Evolutionary conservation across 78 protist species (phyloP).

Genomic region (Polysphondylium violaceum): DNA sequence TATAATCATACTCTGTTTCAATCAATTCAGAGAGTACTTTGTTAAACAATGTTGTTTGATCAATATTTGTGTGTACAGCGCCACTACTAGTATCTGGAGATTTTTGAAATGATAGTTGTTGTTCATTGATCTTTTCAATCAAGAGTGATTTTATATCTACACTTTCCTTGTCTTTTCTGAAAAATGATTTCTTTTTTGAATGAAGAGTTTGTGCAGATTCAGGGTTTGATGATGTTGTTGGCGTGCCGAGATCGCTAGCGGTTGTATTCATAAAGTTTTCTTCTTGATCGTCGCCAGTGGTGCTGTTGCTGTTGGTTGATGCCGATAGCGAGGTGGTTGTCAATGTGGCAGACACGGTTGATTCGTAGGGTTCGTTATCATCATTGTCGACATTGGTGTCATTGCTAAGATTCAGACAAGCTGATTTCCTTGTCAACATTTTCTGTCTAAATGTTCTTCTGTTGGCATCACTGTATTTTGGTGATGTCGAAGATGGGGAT

Average conservation of each 20-base stretch:
- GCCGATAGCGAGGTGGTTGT: neutral
- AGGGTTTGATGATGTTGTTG: constrained; percentile 9
- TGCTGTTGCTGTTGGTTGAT: neutral
- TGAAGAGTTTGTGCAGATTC: constrained; percentile 1
- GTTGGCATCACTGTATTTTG: no score
- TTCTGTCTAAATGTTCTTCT: constrained; percentile 16
- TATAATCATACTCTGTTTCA: constrained; percentile 74
- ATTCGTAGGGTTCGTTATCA: neutral
- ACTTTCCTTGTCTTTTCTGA: neutral
- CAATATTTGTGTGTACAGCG: constrained; percentile 29
- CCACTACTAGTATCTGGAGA: constrained; percentile 3
- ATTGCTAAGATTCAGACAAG: neutral
- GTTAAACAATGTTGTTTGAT: neutral
- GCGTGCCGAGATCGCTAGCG: no score
- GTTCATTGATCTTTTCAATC: neutral
- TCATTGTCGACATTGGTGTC: neutral
- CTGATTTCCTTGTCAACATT: constrained; percentile 21
- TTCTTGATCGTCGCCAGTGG: neutral
- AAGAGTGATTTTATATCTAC: constrained; percentile 7
- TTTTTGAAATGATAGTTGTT: neutral
- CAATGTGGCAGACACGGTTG: neutral
- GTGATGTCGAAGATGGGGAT: no score
- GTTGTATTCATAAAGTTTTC: no score
- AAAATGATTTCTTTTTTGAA: neutral
- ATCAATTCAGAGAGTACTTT: constrained; percentile 48